These are phyloP conservation scores for Dipodascopsis uninucleata DNA, from an alignment of 805 yeast species.

Conservation along the genomic window DNA sequence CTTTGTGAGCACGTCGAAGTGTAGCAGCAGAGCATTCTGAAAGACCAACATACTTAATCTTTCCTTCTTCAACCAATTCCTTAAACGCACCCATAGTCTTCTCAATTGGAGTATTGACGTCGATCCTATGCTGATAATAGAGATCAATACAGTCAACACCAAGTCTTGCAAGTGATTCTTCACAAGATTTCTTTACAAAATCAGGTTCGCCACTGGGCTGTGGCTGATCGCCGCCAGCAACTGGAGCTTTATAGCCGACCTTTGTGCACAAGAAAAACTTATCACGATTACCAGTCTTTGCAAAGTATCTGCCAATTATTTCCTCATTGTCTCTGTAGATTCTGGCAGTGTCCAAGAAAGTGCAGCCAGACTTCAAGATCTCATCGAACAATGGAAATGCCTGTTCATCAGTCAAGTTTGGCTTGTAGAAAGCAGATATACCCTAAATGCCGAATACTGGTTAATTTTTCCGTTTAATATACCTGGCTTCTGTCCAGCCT, in stretches of 20 bases:
- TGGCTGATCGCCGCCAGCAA: too few relatives aligned
- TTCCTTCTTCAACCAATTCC: conserved; percentile 59
- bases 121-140: conserved; percentile 73
- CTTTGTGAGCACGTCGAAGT: conserved; percentile 53
- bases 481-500: neutral
- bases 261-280: conserved; percentile 58
- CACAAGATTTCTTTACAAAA: conserved; percentile 16
- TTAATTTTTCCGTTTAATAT: too few relatives aligned
- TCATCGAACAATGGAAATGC: conserved; percentile 51
- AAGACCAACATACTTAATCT: conserved; percentile 65
- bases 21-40: conserved; percentile 68
- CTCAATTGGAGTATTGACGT: conserved; percentile 52
- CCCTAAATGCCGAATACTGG: too few relatives aligned
- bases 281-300: conserved; percentile 44
- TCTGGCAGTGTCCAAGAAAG: conserved; percentile 63
- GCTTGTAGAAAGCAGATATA: conserved; percentile 21
- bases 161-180: conserved; percentile 16
- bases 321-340: conserved; percentile 61
- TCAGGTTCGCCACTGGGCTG: conserved; percentile 30
- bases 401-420: conserved; percentile 40
- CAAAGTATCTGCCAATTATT: conserved; percentile 52
- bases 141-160: conserved; percentile 42
- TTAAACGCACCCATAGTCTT: conserved; percentile 55
- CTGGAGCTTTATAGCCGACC: conserved; percentile 55
- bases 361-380: conserved; percentile 47